Evolutionary conservation across 768 basidiomycete genomes (phyloP).

Genomic region (Cystobasidium onofrii): DNA sequence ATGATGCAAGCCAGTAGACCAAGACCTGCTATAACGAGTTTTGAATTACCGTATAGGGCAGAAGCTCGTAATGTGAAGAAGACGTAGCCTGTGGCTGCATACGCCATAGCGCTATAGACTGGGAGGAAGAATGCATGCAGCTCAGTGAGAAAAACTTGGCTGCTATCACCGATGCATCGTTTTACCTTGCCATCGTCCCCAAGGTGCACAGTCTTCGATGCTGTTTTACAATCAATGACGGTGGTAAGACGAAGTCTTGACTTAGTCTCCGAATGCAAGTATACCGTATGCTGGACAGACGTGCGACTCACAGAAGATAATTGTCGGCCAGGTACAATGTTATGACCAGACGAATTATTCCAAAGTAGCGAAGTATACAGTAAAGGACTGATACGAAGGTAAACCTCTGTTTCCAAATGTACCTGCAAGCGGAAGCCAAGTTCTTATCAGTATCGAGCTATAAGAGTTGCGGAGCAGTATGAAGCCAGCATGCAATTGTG

Average conservation of each 20-base stretch:
- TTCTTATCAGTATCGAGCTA: not conserved
- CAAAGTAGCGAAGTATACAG: not conserved
- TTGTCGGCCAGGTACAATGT: not conserved
- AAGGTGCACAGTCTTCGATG: not conserved
- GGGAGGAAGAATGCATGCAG: too few relatives aligned
- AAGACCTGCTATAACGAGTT: not conserved
- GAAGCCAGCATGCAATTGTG: not conserved
- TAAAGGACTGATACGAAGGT: slow-evolving; percentile 10
- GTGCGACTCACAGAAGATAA: not conserved
- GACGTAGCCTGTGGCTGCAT: not conserved
- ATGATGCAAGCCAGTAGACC: not conserved
- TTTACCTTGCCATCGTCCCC: slow-evolving; percentile 8
- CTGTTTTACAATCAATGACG: not conserved
- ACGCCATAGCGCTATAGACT: not conserved
- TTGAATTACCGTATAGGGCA: not conserved
- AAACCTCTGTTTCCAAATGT: not conserved
- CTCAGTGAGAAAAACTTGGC: not conserved
- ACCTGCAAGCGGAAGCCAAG: not conserved
- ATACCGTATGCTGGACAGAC: too few relatives aligned
- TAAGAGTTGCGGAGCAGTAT: too few relatives aligned
- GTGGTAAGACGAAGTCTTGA: too few relatives aligned
- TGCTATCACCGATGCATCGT: not conserved
- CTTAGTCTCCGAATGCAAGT: not conserved
- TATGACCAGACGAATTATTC: not conserved
- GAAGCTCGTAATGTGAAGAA: not conserved